phyloP scores from a whole-genome alignment of 2,329 filamentous ascomycete species.

The Coniochaeta sp. region DNA sequence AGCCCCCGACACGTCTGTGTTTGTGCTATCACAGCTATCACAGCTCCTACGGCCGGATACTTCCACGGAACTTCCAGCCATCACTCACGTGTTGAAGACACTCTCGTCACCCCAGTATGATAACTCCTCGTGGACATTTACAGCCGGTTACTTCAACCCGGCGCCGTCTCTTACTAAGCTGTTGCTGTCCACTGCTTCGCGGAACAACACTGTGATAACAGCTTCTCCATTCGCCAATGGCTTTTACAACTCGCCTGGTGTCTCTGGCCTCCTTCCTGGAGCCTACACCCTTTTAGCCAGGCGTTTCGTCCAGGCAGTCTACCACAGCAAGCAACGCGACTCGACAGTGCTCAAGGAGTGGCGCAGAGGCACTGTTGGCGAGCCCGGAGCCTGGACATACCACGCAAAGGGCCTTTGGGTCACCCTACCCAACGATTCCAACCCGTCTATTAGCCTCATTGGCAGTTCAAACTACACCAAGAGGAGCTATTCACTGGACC shows the following conservation, averaged over 20 bases:
- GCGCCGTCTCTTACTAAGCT: slow-evolving; percentile 75
- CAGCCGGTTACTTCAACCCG: slow-evolving; percentile 97
- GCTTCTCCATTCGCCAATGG: slow-evolving; percentile 92
- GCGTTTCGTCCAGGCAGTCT: slow-evolving; percentile 62
- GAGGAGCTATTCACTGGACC: slow-evolving; percentile 82
- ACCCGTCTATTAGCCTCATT: slow-evolving; percentile 73
- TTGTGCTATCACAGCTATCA: slow-evolving; percentile 81
- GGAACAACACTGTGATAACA: slow-evolving; percentile 75
- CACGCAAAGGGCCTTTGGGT: slow-evolving; percentile 96
- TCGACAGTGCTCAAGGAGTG: slow-evolving; percentile 78
- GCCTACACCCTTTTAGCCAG: slow-evolving; percentile 87
- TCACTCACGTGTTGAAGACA: slow-evolving; percentile 65
- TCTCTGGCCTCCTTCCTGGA: slow-evolving; percentile 83
- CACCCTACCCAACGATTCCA: slow-evolving; percentile 54
- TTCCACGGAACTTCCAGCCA: slow-evolving; percentile 81
- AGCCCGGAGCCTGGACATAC: slow-evolving; percentile 89
- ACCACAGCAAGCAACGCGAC: slow-evolving; percentile 35
- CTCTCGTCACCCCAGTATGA: slow-evolving; percentile 57
- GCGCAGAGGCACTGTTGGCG: slow-evolving; percentile 71
- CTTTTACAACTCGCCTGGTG: slow-evolving; percentile 81
- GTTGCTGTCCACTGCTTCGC: slow-evolving; percentile 64
- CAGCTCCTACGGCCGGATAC: slow-evolving; percentile 71
- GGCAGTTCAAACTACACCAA: slow-evolving; percentile 96
- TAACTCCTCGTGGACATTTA: slow-evolving; percentile 85
- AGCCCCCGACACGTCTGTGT: slow-evolving; percentile 60